Conservation (phyloP, 2,329 filamentous ascomycete species). For the Alternaria incomplexa region DNA sequence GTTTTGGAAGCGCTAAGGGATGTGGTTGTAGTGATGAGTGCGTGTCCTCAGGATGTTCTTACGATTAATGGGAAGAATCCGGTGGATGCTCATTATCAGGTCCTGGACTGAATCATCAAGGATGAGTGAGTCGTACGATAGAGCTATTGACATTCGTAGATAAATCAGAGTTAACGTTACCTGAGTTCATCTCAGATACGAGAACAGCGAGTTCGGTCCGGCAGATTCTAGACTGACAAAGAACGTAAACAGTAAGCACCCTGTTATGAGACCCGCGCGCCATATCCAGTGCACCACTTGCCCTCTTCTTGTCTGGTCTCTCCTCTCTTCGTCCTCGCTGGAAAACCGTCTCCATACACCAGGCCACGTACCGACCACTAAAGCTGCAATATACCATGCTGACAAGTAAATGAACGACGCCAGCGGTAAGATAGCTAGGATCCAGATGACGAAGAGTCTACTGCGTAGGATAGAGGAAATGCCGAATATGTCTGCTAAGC, state of each 20-base stretch:
- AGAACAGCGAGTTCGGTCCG: conserved; percentile 14
- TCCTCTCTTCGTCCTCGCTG: neutral
- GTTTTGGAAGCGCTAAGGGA: conserved; percentile 53
- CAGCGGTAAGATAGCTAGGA: conserved; percentile 23
- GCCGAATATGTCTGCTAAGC: conserved; percentile 20
- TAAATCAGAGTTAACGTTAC: neutral
- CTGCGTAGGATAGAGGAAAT: conserved; percentile 24
- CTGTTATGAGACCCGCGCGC: conserved; percentile 14
- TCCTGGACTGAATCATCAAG: conserved; percentile 16
- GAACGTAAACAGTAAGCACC: conserved; percentile 21
- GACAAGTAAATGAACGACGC: conserved; percentile 21
- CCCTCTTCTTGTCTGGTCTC: neutral
- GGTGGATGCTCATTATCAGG: conserved; percentile 53
- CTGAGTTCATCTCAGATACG: neutral
- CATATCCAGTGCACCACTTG: neutral
- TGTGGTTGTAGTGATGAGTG: conserved; percentile 56
- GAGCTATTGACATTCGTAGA: accelerated
- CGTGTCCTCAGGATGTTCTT: conserved; percentile 55
- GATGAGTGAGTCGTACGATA: neutral
- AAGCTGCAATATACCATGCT: conserved; percentile 20
- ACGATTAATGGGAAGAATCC: conserved; percentile 52
- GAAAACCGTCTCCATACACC: neutral
- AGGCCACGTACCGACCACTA: neutral
- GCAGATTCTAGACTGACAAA: conserved; percentile 22
- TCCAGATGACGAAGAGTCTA: conserved; percentile 28